phyloP scores from a whole-genome alignment of 148 eudicot species.

The Linanthus parryae region DNA sequence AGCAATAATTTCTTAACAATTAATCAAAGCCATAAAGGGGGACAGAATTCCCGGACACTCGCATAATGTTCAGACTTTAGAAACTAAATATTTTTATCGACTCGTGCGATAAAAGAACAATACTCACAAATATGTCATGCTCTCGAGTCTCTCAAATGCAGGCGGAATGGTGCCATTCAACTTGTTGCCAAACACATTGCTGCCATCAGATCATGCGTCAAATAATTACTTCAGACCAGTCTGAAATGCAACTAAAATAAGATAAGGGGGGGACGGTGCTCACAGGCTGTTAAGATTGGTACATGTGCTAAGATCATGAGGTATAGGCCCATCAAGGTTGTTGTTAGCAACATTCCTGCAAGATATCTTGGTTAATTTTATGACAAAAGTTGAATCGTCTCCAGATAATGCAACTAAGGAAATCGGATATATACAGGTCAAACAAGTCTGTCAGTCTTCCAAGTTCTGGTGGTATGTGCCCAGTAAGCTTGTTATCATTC shows the following conservation, averaged over 20 bases:
- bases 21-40: background rate
- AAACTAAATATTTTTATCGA: no score
- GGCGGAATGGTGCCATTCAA: slow-evolving; percentile 82
- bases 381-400: no score
- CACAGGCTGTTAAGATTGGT: slow-evolving; percentile 94
- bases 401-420: background rate
- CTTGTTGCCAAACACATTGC: slow-evolving; percentile 78
- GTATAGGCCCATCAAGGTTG: slow-evolving; percentile 76
- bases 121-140: slow-evolving; percentile 95
- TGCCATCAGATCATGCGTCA: no score
- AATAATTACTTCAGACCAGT: no score
- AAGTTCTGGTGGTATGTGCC: slow-evolving; percentile 77
- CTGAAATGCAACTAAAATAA: no score
- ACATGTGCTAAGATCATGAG: slow-evolving; percentile 84
- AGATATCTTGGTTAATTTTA: slow-evolving; percentile 1
- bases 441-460: slow-evolving; percentile 90
- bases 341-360: slow-evolving; percentile 89
- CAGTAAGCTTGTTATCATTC: slow-evolving; percentile 79
- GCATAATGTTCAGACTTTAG: no score
- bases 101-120: no score
- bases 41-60: no score
- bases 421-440: slow-evolving; percentile 58
- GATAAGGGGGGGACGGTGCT: slow-evolving; percentile 17
- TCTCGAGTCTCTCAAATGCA: slow-evolving; percentile 73
- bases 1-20: background rate